These are phyloP conservation scores for Gamsiella multidivaricata DNA, from an alignment of 192 early-diverging fungal species.

Conservation along the genomic window DNA sequence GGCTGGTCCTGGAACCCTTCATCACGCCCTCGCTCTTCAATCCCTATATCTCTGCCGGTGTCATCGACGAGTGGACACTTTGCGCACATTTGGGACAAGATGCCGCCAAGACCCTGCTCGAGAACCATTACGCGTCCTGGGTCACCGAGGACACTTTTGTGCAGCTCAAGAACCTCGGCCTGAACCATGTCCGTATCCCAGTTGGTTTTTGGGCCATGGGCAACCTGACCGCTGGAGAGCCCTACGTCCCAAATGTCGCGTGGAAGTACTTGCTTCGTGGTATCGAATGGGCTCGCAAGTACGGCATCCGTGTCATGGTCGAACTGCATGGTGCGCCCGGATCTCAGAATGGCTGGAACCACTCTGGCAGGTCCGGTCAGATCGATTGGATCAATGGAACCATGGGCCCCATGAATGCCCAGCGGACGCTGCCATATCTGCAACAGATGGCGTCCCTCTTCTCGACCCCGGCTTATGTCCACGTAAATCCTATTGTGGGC, in stretches of 20 bases:
- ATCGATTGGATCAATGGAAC: constrained; percentile 60
- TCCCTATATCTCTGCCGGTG: constrained; percentile 35
- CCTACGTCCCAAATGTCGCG: constrained; percentile 68
- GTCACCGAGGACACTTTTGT: constrained; percentile 70
- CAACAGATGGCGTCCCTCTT: constrained; percentile 66
- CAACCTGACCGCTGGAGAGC: constrained; percentile 57
- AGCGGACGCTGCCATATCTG: constrained; percentile 62
- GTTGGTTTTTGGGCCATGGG: constrained; percentile 78
- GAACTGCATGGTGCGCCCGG: constrained; percentile 80
- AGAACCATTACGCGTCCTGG: constrained; percentile 70
- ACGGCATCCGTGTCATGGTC: constrained; percentile 72
- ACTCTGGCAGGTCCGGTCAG: constrained; percentile 55
- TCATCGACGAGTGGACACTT: constrained; percentile 74
- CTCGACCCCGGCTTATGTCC: constrained; percentile 55
- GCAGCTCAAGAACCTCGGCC: constrained; percentile 61
- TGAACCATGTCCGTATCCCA: constrained; percentile 78
- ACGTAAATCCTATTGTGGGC: constrained; percentile 61
- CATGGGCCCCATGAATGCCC: constrained; percentile 57
- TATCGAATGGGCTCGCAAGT: constrained; percentile 71
- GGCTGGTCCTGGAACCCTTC: constrained; percentile 74
- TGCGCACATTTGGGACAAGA: constrained; percentile 66
- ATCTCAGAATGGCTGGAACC: constrained; percentile 79
- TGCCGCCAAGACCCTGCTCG: constrained; percentile 59
- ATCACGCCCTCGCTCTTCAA: constrained; percentile 64
- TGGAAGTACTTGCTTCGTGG: constrained; percentile 66